phyloP scores from a whole-genome alignment of 2,329 filamentous ascomycete species.

The Alternaria longipes region DNA sequence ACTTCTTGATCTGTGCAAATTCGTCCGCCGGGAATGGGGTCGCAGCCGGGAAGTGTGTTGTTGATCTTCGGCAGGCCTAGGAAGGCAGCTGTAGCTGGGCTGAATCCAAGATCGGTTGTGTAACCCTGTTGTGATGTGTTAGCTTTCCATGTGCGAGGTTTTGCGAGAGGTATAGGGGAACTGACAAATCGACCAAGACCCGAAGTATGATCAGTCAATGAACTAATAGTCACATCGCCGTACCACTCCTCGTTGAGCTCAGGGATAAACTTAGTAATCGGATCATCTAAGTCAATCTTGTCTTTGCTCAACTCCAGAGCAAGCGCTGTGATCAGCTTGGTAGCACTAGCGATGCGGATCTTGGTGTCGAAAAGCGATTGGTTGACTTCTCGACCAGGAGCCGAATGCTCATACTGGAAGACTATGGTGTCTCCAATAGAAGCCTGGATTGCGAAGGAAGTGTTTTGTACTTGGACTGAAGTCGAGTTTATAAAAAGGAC shows the following conservation, averaged over 20 bases:
- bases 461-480: slow-evolving; percentile 18
- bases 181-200: slow-evolving; percentile 34
- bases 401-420: slow-evolving; percentile 27
- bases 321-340: slow-evolving; percentile 39
- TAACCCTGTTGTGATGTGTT: slow-evolving; percentile 25
- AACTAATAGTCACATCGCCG: slow-evolving; percentile 31
- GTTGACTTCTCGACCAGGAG: slow-evolving; percentile 21
- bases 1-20: slow-evolving; percentile 30
- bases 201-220: slow-evolving; percentile 35
- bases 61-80: slow-evolving; percentile 31
- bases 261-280: slow-evolving; percentile 36
- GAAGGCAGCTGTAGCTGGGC: slow-evolving; percentile 13
- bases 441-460: slow-evolving; percentile 36
- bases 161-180: not conserved
- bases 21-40: slow-evolving; percentile 30
- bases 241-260: slow-evolving; percentile 27
- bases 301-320: slow-evolving; percentile 31
- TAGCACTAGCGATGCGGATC: slow-evolving; percentile 35
- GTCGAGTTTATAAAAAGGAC: slow-evolving; percentile 9
- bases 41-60: slow-evolving; percentile 34
- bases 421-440: slow-evolving; percentile 28
- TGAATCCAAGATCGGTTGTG: slow-evolving; percentile 30
- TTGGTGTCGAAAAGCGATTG: slow-evolving; percentile 28
- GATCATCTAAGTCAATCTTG: slow-evolving; percentile 33
- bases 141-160: not conserved